These are phyloP conservation scores for Didymella sp. DNA, from an alignment of 2,329 filamentous ascomycete genomes.

Conservation along the genomic window DNA sequence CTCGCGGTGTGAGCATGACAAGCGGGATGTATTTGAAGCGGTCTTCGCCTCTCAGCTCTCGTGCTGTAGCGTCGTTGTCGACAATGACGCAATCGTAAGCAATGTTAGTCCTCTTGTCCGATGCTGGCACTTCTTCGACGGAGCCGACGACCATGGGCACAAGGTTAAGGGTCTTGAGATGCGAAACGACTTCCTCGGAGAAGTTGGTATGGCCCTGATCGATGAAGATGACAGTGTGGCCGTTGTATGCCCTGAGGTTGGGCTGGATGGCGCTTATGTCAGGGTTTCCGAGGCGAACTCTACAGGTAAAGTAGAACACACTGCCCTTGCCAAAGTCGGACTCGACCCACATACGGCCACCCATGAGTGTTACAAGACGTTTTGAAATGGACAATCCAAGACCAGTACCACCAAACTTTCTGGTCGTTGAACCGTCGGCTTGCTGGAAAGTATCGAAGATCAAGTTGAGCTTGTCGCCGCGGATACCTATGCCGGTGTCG, in stretches of 20 bases:
- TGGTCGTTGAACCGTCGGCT: constrained; percentile 93
- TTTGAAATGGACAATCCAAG: constrained; percentile 95
- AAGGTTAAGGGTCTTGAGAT: constrained; percentile 80
- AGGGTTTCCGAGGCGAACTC: constrained; percentile 81
- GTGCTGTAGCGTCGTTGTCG: constrained; percentile 90
- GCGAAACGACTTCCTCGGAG: constrained; percentile 75
- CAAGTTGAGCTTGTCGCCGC: constrained; percentile 90
- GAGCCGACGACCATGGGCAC: constrained; percentile 83
- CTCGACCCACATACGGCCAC: constrained; percentile 94
- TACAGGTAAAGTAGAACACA: constrained; percentile 95
- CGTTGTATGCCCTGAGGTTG: constrained; percentile 87
- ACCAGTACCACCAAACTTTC: constrained; percentile 94
- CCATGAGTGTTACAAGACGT: constrained; percentile 93
- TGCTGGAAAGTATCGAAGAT: constrained; percentile 99
- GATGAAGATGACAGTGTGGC: constrained; percentile 91
- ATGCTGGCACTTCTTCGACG: constrained; percentile 69
- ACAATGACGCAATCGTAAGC: constrained; percentile 96
- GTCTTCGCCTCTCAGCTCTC: constrained; percentile 82
- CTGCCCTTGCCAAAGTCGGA: constrained; percentile 91
- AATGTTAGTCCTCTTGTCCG: constrained; percentile 57
- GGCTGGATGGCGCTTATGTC: constrained; percentile 80
- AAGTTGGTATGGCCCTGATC: constrained; percentile 85
- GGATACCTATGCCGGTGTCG: constrained; percentile 96
- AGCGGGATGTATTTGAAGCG: constrained; percentile 98
- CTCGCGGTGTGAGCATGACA: constrained; percentile 85